These are phyloP conservation scores for Cryptococcus deneoformans DNA, from an alignment of 1,284 basidiomycete species.

Conservation along the genomic window DNA sequence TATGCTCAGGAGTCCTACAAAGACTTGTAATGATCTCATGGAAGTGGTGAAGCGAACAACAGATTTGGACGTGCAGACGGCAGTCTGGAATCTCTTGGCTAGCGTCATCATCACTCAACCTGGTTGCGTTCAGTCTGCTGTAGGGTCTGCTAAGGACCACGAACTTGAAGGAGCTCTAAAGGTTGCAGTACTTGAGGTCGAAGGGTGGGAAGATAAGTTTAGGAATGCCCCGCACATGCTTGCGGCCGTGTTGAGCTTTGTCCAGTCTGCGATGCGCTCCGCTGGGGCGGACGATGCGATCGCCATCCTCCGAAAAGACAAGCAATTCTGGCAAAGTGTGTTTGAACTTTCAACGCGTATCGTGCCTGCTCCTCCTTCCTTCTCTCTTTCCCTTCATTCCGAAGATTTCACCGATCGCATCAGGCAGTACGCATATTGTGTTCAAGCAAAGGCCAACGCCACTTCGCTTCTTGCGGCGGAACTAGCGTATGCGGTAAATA, in stretches of 20 bases:
- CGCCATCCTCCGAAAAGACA: conserved; percentile 21
- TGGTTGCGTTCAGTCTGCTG: conserved; percentile 78
- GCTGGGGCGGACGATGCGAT: conserved; percentile 25
- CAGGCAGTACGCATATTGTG: conserved; percentile 63
- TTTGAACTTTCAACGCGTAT: conserved; percentile 32
- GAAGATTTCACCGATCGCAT: conserved; percentile 37
- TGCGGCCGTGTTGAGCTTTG: conserved; percentile 70
- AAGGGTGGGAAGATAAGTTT: conserved; percentile 69
- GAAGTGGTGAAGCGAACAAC: conserved; percentile 18
- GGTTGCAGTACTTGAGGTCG: conserved; percentile 59
- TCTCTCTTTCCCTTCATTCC: conserved; percentile 32
- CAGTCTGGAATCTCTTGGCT: conserved; percentile 79
- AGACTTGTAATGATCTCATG: conserved; percentile 25
- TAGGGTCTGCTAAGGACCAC: conserved; percentile 60
- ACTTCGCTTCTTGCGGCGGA: conserved; percentile 35
- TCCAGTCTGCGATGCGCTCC: conserved; percentile 59
- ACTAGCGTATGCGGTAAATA: conserved; percentile 24
- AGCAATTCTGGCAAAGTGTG: conserved; percentile 37
- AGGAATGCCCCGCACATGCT: conserved; percentile 71
- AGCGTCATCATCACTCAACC: conserved; percentile 82
- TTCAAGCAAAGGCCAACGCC: conserved; percentile 43
- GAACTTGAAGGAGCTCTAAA: conserved; percentile 51
- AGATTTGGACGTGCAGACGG: conserved; percentile 56
- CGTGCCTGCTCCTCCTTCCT: conserved; percentile 34
- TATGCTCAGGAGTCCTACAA: conserved; percentile 30